Percentiles rank a stretch among this genome's conserved stretches.
These are phyloP conservation scores for Neonectria faginata DNA, from an alignment of 2,329 filamentous ascomycete species.

Conservation along the genomic window DNA sequence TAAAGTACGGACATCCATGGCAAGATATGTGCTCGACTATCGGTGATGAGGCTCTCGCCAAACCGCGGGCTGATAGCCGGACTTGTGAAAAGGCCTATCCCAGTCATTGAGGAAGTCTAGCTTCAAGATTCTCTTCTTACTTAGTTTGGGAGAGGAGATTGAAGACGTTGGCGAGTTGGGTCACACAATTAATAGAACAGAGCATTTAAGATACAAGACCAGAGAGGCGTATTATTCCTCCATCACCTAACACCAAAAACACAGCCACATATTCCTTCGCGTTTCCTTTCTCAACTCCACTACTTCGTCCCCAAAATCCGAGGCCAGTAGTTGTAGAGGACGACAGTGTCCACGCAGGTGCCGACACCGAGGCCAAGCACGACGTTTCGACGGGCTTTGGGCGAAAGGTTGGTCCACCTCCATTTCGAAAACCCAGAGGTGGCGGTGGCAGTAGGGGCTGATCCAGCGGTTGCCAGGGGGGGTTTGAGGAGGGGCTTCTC, in stretches of 20 bases:
- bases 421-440: slow-evolving; percentile 18
- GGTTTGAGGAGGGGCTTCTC: slow-evolving; percentile 30
- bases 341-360: slow-evolving; percentile 40
- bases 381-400: slow-evolving; percentile 43
- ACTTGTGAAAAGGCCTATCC: slow-evolving; percentile 55
- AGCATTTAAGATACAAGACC: not conserved
- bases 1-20: too few species aligned
- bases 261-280: too few species aligned
- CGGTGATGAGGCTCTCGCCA: slow-evolving; percentile 52
- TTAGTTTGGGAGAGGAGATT: not conserved
- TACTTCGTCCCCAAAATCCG: slow-evolving; percentile 32
- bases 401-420: slow-evolving; percentile 47
- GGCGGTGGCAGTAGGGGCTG: not conserved
- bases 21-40: slow-evolving; percentile 50
- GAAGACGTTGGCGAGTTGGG: not conserved
- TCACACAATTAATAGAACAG: not conserved
- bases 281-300: not conserved
- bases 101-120: slow-evolving; percentile 50
- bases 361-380: slow-evolving; percentile 35
- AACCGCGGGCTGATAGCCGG: slow-evolving; percentile 47
- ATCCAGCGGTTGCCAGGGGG: slow-evolving; percentile 14
- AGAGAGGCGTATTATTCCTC: not conserved
- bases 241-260: not conserved
- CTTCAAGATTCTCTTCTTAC: slow-evolving; percentile 46
- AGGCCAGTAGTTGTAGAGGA: slow-evolving; percentile 47